Percentiles rank a stretch among this genome's conserved stretches.
Conservation (phyloP, 2,329 filamentous ascomycete species). For the Neurospora sp. region DNA sequence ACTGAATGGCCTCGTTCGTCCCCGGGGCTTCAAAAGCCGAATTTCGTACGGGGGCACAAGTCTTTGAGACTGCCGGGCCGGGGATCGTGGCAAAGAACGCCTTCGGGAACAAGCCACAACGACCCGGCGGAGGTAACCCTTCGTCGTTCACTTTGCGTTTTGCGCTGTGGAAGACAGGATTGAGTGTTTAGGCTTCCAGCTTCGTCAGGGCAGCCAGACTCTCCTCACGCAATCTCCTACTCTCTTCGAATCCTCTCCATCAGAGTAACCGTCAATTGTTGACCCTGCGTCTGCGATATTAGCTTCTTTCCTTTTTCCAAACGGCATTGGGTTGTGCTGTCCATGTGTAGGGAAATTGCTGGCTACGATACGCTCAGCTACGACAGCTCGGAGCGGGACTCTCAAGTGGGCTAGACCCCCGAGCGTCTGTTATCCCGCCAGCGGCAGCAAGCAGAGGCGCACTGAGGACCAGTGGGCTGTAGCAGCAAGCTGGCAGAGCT, state of each 20-base stretch:
- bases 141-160: background rate
- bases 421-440: background rate
- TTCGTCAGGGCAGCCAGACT: background rate
- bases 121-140: background rate
- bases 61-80: background rate
- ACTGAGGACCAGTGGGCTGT: background rate
- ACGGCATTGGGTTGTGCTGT: background rate
- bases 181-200: background rate
- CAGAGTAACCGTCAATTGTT: background rate
- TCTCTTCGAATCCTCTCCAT: background rate
- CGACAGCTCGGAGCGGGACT: background rate
- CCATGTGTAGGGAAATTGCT: background rate
- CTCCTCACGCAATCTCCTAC: background rate
- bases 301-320: background rate
- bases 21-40: background rate
- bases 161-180: background rate
- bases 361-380: background rate
- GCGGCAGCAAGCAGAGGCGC: background rate
- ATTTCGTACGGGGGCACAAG: background rate
- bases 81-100: background rate
- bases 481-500: background rate
- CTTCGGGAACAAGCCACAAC: background rate
- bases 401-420: background rate
- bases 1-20: background rate
- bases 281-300: background rate